A percentile compares a stretch with the other conserved stretches of the same genome.
These are phyloP conservation scores for Plantago lanceolata DNA, from an alignment of 305 asterid species.

Conservation along the genomic window DNA sequence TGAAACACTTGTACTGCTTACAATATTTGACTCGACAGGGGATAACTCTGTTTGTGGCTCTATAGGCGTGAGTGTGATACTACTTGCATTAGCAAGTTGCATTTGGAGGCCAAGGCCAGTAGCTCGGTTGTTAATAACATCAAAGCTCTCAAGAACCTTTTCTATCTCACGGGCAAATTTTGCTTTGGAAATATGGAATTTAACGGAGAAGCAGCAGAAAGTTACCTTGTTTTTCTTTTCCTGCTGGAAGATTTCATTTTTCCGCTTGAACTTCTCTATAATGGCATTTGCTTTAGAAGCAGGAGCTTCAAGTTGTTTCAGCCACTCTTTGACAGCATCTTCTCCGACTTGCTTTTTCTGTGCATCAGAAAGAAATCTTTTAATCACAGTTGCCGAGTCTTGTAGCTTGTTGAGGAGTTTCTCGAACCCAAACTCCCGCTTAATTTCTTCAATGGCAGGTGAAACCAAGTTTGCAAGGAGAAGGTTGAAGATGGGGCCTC, in stretches of 20 bases:
- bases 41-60: constrained; percentile 8
- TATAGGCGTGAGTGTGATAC: neutral
- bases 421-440: neutral
- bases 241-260: too few relatives aligned
- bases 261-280: constrained; percentile 14
- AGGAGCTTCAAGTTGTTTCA: constrained; percentile 20
- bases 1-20: constrained; percentile 19
- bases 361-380: constrained; percentile 12
- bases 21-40: constrained; percentile 9
- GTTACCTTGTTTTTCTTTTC: too few relatives aligned
- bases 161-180: constrained; percentile 21
- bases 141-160: constrained; percentile 15
- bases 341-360: constrained; percentile 6
- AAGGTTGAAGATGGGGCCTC: too few relatives aligned
- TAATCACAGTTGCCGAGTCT: neutral
- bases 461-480: too few relatives aligned
- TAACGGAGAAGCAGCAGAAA: neutral
- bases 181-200: neutral
- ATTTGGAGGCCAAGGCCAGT: constrained; percentile 5
- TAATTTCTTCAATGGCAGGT: neutral
- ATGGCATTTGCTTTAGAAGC: constrained; percentile 19
- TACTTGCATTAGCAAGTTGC: neutral
- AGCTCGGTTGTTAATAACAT: too few relatives aligned
- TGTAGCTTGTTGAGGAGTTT: neutral
- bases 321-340: constrained; percentile 12